Conservation (phyloP, 768 basidiomycete genomes). For the Tubosaeta sp. region DNA sequence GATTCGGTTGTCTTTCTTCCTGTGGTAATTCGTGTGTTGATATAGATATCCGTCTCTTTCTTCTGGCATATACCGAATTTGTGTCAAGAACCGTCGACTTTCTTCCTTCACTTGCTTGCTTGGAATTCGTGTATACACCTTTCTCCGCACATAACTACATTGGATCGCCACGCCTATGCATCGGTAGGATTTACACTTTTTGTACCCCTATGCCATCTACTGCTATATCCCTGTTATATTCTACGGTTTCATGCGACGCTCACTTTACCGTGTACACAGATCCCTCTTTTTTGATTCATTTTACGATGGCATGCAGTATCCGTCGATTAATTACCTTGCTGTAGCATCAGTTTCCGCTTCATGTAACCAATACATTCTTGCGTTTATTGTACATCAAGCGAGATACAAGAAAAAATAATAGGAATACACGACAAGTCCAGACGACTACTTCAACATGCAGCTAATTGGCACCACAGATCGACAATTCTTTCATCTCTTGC, state of each 20-base stretch:
- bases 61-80: background rate
- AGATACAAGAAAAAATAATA: background rate
- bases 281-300: constrained; percentile 3
- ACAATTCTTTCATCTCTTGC: constrained; percentile 94
- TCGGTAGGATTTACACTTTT: constrained; percentile 20
- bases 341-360: constrained; percentile 18
- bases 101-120: background rate
- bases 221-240: constrained; percentile 14
- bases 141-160: constrained; percentile 1
- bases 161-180: constrained; percentile 11
- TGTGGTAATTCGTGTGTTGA: background rate
- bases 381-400: background rate
- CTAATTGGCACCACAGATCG: constrained; percentile 75
- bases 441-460: background rate
- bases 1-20: background rate
- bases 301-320: background rate
- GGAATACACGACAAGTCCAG: constrained; percentile 6
- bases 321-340: constrained; percentile 13
- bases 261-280: constrained; percentile 21
- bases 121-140: background rate
- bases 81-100: background rate
- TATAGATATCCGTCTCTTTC: constrained; percentile 1
- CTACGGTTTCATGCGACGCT: constrained; percentile 5
- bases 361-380: constrained; percentile 10
- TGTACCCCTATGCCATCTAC: constrained; percentile 16